Evolutionary conservation across 805 yeast species (phyloP), one percentile per base, ranked within the genome.

Genomic region (Cyberlindnera veronae): DNA sequence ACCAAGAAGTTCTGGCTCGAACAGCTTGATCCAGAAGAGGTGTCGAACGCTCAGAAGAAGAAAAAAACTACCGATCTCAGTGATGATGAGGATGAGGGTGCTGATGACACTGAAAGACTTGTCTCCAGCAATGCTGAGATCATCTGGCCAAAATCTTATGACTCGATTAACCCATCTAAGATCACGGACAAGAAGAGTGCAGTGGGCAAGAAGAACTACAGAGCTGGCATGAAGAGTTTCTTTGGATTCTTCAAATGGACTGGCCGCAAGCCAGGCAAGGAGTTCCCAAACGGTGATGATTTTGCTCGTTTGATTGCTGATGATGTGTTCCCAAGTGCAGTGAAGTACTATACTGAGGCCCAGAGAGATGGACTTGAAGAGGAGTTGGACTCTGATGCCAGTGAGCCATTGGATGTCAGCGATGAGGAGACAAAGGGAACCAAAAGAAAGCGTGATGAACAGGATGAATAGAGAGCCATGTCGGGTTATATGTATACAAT

Each of bases 201-300:
- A n/a, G 76, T 71, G 16, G 80, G 78, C 31, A 81, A 81, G 60
- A 78, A 72, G 51, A 66, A 68, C 41, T 83, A 83, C 55, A 64
- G 90, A 42, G 55, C 69, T 15, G 90, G 90, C 5, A 82, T 82
- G 88, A 81, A 81, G 55, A 79, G 91, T 12, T 83, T 91, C 54
- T 90, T 91, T 61, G 82, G 88, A 6, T 90, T 90, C 81, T 90
- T 89, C 57, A 67, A 69, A 34, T 89, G 95, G 90, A 83, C 93
- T 1, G 95, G 95, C 0, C 59, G 64, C 26, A 81, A 80, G 48
- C 83, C 87, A 2, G 84, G 87, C 2, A 85, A 79, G 62, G 93
- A 80, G 57, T 86, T 79, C 56, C 74, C 89, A 45, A 72, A 74
- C 41, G 96, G 95, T 18, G 91, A 81, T 45, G 88, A 81, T 10